Base-by-base conservation (phyloP, 1,284 basidiomycete species). In the Ceratobasidium sp. region DNA sequence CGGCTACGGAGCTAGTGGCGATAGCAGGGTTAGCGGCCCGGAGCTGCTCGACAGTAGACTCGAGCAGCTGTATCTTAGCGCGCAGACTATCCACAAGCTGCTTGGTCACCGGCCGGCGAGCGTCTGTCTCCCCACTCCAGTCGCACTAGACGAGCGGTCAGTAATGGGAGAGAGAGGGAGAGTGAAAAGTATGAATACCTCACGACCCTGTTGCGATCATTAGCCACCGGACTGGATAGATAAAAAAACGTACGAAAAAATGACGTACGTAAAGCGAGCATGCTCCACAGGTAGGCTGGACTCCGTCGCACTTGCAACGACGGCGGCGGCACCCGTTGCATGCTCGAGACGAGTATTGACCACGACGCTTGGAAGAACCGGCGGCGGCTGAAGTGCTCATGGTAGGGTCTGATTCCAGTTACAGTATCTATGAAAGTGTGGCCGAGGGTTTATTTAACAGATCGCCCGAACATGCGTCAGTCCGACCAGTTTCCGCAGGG, bases 281-380 rank as follows among this genome's bases (percentile, higher is more conserved):
- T 18, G 61, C 23, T 23, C 60, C 44, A 64, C 72, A 75, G 18
- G 60, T 53, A n/a, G 72, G 72, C 20, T 20, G 60, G 28, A 15
- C 61, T 10, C 72, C 72, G 33, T 75, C 72, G 20, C 72, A 75
- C 26, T 75, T 75, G 49, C 60, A 75, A 9, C 60, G 49, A 2
- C 60, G 60, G 4, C 72, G 72, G 33, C 72, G 44, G 49, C 72
- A 75, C 13, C 23, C 49, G 49, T 64, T 64, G 49, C 72, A 75
- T 12, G 60, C 72, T 39, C 72, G 46, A 23, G 26, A 23, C 0
- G 72, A 49, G 15, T 75, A 75, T 39, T 64, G 49, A 15, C 60
- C 60, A 9, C 72, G 72, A 26, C 51, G 51, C 10, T 71, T 46
- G 20, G 61, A 60, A 20, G 61, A 49, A 13, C 40, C 51, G 33